phyloP scores from a whole-genome alignment of 2,329 filamentous ascomycete genomes.

The Beauveria scarabaeidicola region DNA sequence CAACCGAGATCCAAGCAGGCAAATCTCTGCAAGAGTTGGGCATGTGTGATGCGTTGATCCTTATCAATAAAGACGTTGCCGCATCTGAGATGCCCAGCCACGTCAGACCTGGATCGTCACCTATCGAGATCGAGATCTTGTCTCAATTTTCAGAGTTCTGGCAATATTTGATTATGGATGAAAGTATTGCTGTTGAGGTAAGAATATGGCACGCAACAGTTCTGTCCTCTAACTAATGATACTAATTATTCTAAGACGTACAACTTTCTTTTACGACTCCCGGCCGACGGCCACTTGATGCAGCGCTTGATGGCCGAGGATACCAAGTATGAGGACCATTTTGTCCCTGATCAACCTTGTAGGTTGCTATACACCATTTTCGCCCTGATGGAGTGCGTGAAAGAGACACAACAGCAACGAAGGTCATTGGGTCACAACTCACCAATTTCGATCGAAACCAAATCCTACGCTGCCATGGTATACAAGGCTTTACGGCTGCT shows the following conservation, averaged over 20 bases:
- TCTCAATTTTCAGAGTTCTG: slow-evolving; percentile 79
- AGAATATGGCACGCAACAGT: slow-evolving; percentile 10
- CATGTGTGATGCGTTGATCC: slow-evolving; percentile 54
- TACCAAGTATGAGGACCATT: slow-evolving; percentile 51
- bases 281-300: slow-evolving; percentile 55
- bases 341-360: slow-evolving; percentile 61
- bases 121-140: slow-evolving; percentile 70
- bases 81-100: slow-evolving; percentile 32
- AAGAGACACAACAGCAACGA: slow-evolving; percentile 19
- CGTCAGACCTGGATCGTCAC: slow-evolving; percentile 44
- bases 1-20: slow-evolving; percentile 49
- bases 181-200: slow-evolving; percentile 60
- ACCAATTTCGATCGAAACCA: background rate
- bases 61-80: slow-evolving; percentile 53
- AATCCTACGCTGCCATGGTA: background rate
- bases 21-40: slow-evolving; percentile 61
- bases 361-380: slow-evolving; percentile 66
- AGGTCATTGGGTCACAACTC: background rate
- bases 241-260: slow-evolving; percentile 45
- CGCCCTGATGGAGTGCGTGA: slow-evolving; percentile 55
- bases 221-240: slow-evolving; percentile 14
- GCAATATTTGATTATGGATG: slow-evolving; percentile 66
- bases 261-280: slow-evolving; percentile 60
- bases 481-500: background rate
- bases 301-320: slow-evolving; percentile 46